Evolutionary conservation across 1,284 basidiomycete genomes (phyloP), one percentile per base, ranked within the genome.

Genomic region (Neolentinus lepideus): DNA sequence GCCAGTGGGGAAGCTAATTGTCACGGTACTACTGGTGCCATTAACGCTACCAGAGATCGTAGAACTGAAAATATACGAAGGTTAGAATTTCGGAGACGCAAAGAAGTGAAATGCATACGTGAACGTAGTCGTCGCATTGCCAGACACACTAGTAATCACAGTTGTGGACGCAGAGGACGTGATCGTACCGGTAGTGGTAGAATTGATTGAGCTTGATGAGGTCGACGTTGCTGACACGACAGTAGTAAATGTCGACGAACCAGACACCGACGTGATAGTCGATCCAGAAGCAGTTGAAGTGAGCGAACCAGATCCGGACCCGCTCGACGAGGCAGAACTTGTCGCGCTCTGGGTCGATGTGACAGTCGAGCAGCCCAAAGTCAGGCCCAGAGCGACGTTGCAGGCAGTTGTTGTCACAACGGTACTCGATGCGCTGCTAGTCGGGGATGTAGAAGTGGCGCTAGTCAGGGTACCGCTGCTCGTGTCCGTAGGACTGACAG

Each of bases 1-100:
- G 10, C 8, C 1, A 16, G n/a, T 46, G 31, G 68, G 66, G 59
- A 71, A 68, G 31, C 51, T 66, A 33, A 71, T 67, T 26, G 53
- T 54, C 47, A 50, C 47, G 4, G 47, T 21, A 46, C 19, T 46
- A 16, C 43, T n/a, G n/a, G n/a, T 50, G 9, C 47, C 47, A 11
- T 25, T 50, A 16, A 21, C 12, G 19, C 16, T 46, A 46, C 24
- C 43, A 46, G 43, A 21, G 43, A 46, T 46, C 16, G 43, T 46
- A 10, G 29, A 31, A 31, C 29, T 31, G 29, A 31, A 6, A 31
- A 31, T 31, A 12, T 31, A 4, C 4, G 29, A 31, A 6, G 29
- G 29, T 12, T 31, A n/a, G n/a, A n/a, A n/a, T 31, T 31, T 31
- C 6, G 12, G 6, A 31, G 6, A 16, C 38, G 38, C 8, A 43